A percentile compares a stretch with the other conserved stretches of the same genome.
These are phyloP conservation scores for Cadophora luteo-olivacea DNA, from an alignment of 2,329 filamentous ascomycete genomes.

Conservation along the genomic window DNA sequence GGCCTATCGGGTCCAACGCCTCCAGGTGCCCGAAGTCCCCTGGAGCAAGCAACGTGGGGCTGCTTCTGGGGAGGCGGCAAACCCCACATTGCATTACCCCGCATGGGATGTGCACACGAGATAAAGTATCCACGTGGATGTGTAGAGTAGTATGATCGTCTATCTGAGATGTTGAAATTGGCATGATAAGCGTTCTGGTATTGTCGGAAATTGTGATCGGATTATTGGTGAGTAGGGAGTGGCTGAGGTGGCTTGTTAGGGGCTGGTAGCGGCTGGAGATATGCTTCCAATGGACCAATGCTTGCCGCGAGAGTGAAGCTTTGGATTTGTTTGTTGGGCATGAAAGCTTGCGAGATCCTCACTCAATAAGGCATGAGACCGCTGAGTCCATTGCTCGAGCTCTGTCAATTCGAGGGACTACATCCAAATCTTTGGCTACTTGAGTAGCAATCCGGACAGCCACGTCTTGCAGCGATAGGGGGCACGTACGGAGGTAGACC, in stretches of 20 bases:
- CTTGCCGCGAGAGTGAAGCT: neutral
- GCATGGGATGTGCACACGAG: neutral
- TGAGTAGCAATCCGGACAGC: neutral
- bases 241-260: neutral
- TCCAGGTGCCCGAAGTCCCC: neutral
- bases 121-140: neutral
- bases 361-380: too few relatives aligned
- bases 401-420: too few relatives aligned
- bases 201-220: neutral
- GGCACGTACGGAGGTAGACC: neutral
- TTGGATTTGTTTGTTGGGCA: neutral
- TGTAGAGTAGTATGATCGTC: neutral
- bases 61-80: neutral
- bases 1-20: conserved; percentile 10
- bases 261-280: neutral
- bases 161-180: neutral
- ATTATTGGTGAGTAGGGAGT: neutral
- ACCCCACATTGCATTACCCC: conserved; percentile 14
- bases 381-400: too few relatives aligned
- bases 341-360: too few relatives aligned
- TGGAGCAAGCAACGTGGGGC: neutral
- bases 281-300: neutral
- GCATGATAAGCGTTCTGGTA: neutral
- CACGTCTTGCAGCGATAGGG: neutral
- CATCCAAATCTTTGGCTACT: too few relatives aligned